A percentile compares a stretch with the other conserved stretches of the same genome.
Evolutionary conservation across 495 filamentous ascomycete genomes (phyloP).

Genomic region (Acidiella bohemica): DNA sequence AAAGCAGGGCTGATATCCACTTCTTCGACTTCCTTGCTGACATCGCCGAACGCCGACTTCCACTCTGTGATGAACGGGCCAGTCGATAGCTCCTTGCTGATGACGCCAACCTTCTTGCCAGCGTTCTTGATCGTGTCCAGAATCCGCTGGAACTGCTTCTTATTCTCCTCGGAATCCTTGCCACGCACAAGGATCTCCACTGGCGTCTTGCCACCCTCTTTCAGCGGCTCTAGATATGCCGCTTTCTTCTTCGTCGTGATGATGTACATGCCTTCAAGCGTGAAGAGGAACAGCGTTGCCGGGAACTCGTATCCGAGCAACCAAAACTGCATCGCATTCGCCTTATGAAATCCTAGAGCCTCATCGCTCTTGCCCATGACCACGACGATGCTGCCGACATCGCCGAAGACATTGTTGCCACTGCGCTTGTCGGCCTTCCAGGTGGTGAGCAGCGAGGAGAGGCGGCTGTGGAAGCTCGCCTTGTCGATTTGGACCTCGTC

Average conservation of each 20-base stretch:
- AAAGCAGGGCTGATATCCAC: slow-evolving; percentile 74
- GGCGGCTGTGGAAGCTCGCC: slow-evolving; percentile 78
- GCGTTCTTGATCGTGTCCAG: slow-evolving; percentile 71
- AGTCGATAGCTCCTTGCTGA: slow-evolving; percentile 67
- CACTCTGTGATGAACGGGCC: slow-evolving; percentile 94
- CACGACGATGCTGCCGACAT: slow-evolving; percentile 71
- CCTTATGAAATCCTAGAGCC: slow-evolving; percentile 71
- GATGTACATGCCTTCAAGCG: slow-evolving; percentile 71
- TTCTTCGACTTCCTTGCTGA: slow-evolving; percentile 74
- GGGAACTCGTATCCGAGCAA: slow-evolving; percentile 97
- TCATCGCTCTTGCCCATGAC: slow-evolving; percentile 92
- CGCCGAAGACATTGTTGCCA: slow-evolving; percentile 67
- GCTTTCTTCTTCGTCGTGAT: slow-evolving; percentile 97
- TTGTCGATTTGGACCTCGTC: slow-evolving; percentile 82
- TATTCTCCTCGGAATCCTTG: slow-evolving; percentile 80
- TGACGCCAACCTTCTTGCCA: slow-evolving; percentile 78
- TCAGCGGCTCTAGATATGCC: slow-evolving; percentile 83
- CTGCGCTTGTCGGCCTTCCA: slow-evolving; percentile 92
- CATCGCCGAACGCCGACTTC: slow-evolving; percentile 64
- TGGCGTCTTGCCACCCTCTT: slow-evolving; percentile 68
- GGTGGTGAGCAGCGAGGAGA: slow-evolving; percentile 68
- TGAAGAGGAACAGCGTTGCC: slow-evolving; percentile 83
- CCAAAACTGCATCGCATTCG: slow-evolving; percentile 95
- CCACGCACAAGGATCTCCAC: slow-evolving; percentile 79
- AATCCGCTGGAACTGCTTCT: slow-evolving; percentile 71